Conservation (phyloP, 345 rosid genomes). For the Salix arbutifolia region DNA sequence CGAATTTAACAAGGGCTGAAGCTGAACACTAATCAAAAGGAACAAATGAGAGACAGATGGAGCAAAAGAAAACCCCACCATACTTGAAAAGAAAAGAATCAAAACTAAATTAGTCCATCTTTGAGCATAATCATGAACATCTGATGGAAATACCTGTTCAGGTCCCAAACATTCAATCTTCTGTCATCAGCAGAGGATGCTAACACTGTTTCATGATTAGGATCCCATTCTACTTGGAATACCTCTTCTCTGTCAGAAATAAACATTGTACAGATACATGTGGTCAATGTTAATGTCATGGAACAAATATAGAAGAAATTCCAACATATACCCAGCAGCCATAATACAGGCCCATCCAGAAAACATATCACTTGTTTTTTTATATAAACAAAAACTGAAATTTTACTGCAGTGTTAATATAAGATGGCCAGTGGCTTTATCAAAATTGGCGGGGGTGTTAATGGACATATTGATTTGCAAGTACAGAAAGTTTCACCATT, state of each 20-base stretch:
- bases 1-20: not conserved
- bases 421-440: too few relatives aligned
- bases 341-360: not conserved
- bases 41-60: not conserved
- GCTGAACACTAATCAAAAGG: not conserved
- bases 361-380: not conserved
- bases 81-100: not conserved
- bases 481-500: not conserved
- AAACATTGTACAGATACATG: not conserved
- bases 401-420: not conserved
- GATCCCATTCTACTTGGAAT: constrained; percentile 97
- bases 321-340: not conserved
- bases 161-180: constrained; percentile 92
- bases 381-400: not conserved
- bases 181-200: constrained; percentile 93
- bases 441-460: too few relatives aligned
- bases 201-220: constrained; percentile 82
- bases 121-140: not conserved
- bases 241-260: constrained; percentile 68
- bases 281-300: not conserved
- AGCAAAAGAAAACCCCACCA: not conserved
- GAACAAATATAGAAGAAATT: not conserved
- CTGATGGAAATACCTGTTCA: constrained; percentile 57
- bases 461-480: not conserved
- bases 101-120: not conserved